Evolutionary conservation across 345 rosid species (phyloP), one percentile per base, ranked within the genome.

Genomic region (Excoecaria cochinchinensis): DNA sequence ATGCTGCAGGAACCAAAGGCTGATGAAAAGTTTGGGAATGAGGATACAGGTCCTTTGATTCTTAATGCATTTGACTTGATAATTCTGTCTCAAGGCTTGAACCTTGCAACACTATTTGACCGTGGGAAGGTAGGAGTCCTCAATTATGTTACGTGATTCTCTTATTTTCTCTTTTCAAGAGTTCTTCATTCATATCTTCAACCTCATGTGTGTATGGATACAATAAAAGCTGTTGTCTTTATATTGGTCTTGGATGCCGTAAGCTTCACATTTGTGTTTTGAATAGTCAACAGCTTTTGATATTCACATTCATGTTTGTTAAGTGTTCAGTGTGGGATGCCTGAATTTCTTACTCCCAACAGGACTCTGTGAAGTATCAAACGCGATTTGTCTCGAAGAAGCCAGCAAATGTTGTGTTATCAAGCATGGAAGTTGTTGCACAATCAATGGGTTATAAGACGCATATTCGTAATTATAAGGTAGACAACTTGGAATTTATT

Each of bases 371-470:
- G 86, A 91, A 85, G 81, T 79, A 90, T 84, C 93, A 92, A 79
- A 95, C 97, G 61, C 86, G 97, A 67, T 95, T 95, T 82, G 84
- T 95, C 68, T 87, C 98, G 19, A 91, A 84, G 76, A 92, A 82
- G 86, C 98, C 99, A 64, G 94, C 95, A 79, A 90, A 80, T 62
- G 97, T 95, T 76, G 90, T 88, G 64, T 88, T 95, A 51, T 92
- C 96, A 69, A 95, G 91, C 82, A 91, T 95, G 98, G 99, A 95
- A 89, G 98, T 95, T 56, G 97, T 95, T 75, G 92, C 98, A 7
- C 99, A 95, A 73, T 95, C 99, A 72, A 92, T 95, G 99, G 98
- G 99, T 10, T 95, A 85, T 73, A 92, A 95, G 85, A 95, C 99
- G 0, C 99, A 95, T 66, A 95, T 95, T 73, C 97, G 98, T 40